Base-by-base conservation (phyloP, 192 early-diverging fungal genomes). In the Backusella morwellensis region DNA sequence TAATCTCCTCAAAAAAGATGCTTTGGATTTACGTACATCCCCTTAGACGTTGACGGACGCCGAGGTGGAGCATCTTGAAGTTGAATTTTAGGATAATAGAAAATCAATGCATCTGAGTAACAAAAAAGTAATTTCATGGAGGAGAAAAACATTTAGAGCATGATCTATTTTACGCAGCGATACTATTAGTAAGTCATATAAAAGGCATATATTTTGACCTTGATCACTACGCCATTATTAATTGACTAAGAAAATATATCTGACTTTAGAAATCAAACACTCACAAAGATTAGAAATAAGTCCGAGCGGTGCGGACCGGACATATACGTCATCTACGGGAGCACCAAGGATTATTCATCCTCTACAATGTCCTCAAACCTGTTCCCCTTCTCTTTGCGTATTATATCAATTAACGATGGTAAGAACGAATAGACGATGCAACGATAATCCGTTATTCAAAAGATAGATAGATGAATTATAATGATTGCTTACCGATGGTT, bases 331-430 rank as follows among this genome's bases (percentile, higher is more conserved):
- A 63, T 29, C 56, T 63, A 29, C 56, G 23, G 23, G 23, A 23
- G 56, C 56, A 29, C 56, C 56, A 29, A 63, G 56, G 26, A 63
- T 63, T 63, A 63, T 63, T 63, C 56, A 63, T 63, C 56, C 56
- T 63, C 26, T 63, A 63, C 9, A 11, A 29, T 63, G 56, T 63
- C 23, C 56, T 63, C 56, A 63, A 63, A 63, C 56, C 56, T 63
- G 56, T 63, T 63, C 56, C 56, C 56, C 56, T 63, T 63, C 56
- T 63, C 56, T 63, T 63, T 63, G 56, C 21, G 56, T 63, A 63
- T 26, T 63, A 63, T 63, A 63, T 63, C 56, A 63, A 63, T 63
- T 63, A 63, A 63, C 56, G 56, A 63, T 63, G 56, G 56, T 63
- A 63, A 63, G 56, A 29, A n/a, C 56, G 7, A 63, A 26, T 63